Conservation (phyloP, 2,329 filamentous ascomycete genomes). For the Sordariomycetes sp. region DNA sequence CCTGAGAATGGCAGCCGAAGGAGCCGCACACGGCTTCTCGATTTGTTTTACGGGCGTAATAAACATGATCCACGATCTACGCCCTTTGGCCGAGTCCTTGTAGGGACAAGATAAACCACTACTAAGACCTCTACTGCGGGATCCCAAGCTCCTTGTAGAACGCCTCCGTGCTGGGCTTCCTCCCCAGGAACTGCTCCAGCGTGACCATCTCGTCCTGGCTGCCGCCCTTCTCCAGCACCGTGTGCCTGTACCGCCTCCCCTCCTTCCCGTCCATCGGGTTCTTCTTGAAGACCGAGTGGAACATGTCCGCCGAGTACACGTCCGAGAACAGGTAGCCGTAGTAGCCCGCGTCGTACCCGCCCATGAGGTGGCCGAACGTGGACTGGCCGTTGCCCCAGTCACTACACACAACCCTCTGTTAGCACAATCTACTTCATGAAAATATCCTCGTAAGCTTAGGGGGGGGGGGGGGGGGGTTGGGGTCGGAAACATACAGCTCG, state of each 20-base stretch:
- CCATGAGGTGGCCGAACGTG: constrained; percentile 73
- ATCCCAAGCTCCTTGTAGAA: constrained; percentile 69
- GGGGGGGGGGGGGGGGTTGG: background rate
- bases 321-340: constrained; percentile 67
- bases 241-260: constrained; percentile 67
- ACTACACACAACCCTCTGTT: constrained; percentile 17
- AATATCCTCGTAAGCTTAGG: background rate
- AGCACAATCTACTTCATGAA: background rate
- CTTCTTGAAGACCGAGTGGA: constrained; percentile 66
- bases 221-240: constrained; percentile 67
- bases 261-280: constrained; percentile 68
- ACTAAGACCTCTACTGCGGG: background rate
- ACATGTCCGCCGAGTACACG: constrained; percentile 82
- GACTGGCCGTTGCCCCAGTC: constrained; percentile 70
- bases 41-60: background rate
- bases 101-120: background rate
- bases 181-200: constrained; percentile 65
- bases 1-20: no score
- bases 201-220: constrained; percentile 74
- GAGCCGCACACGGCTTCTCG: background rate
- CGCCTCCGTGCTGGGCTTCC: constrained; percentile 65
- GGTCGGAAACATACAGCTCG: constrained; percentile 32
- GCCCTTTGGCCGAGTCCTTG: no score
- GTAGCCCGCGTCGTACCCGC: constrained; percentile 78
- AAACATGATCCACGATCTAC: background rate